Conservation (phyloP, 2,329 filamentous ascomycete species). For the Lizonia empirigonia region DNA sequence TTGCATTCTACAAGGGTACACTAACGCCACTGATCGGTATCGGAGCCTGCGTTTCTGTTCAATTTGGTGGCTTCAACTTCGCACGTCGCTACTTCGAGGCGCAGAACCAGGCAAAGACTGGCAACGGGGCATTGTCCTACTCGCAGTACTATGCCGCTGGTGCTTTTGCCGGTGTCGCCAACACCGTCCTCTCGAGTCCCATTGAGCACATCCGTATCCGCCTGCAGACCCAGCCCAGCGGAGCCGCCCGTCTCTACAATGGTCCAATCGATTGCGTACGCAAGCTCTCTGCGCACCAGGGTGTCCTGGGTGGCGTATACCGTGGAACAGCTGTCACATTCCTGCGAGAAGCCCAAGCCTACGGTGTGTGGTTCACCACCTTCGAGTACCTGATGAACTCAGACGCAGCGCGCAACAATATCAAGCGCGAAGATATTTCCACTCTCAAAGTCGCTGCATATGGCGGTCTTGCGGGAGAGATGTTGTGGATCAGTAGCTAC, state of each 20-base stretch:
- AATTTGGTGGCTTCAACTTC: constrained; percentile 96
- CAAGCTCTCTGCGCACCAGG: constrained; percentile 74
- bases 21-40: constrained; percentile 94
- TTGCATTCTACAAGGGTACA: constrained; percentile 98
- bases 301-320: constrained; percentile 76
- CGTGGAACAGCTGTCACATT: constrained; percentile 86
- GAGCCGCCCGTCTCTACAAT: constrained; percentile 73
- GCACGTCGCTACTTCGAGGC: constrained; percentile 85
- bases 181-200: constrained; percentile 83
- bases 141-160: constrained; percentile 87
- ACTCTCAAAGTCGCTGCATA: constrained; percentile 88
- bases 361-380: constrained; percentile 91
- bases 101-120: constrained; percentile 61
- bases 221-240: constrained; percentile 94
- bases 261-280: constrained; percentile 90
- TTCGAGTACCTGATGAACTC: constrained; percentile 97
- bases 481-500: constrained; percentile 90
- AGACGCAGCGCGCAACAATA: constrained; percentile 77
- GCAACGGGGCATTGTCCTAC: constrained; percentile 67
- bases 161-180: constrained; percentile 90
- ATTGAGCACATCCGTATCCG: constrained; percentile 98
- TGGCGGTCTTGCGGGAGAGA: constrained; percentile 91
- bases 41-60: constrained; percentile 94
- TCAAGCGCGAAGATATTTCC: constrained; percentile 78
- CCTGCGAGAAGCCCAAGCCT: constrained; percentile 88